These are phyloP conservation scores for Triticum monococcum DNA, from an alignment of 176 grass and related monocot species.

Conservation along the genomic window DNA sequence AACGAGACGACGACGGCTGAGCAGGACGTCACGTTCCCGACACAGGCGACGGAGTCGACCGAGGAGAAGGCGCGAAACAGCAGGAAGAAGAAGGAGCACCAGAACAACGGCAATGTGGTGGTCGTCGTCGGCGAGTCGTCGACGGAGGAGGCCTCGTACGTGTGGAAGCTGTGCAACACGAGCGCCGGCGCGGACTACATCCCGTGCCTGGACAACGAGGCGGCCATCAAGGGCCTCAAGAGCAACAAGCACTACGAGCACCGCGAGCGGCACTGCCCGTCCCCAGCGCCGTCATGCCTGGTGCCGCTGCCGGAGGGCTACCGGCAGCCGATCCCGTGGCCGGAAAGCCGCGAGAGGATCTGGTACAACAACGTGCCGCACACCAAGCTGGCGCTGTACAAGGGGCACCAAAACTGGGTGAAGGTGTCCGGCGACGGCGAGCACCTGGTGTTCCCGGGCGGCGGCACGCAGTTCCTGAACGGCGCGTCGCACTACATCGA, in stretches of 20 bases:
- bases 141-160: not conserved
- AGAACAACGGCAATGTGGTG: not conserved
- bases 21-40: conserved; percentile 50
- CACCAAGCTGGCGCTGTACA: conserved; percentile 53
- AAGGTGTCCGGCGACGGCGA: conserved; percentile 71
- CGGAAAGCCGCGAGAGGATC: conserved; percentile 80
- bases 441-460: conserved; percentile 80
- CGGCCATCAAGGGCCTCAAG: conserved; percentile 55
- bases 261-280: conserved; percentile 91
- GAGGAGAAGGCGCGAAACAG: conserved; percentile 1
- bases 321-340: conserved; percentile 63
- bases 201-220: conserved; percentile 89
- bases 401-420: conserved; percentile 94
- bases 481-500: conserved; percentile 77
- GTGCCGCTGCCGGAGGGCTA: conserved; percentile 65
- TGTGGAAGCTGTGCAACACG: conserved; percentile 67
- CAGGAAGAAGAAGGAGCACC: not conserved
- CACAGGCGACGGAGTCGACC: conserved; percentile 59
- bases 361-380: conserved; percentile 92
- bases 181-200: conserved; percentile 77
- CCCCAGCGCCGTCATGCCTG: conserved; percentile 52
- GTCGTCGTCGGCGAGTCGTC: not conserved
- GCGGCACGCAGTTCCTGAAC: conserved; percentile 74
- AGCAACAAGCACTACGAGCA: conserved; percentile 81
- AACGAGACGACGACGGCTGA: conserved; percentile 52